Evolutionary conservation across 805 yeast species (phyloP), one percentile per base, ranked within the genome.

Genomic region (Dipodascus geniculatus): DNA sequence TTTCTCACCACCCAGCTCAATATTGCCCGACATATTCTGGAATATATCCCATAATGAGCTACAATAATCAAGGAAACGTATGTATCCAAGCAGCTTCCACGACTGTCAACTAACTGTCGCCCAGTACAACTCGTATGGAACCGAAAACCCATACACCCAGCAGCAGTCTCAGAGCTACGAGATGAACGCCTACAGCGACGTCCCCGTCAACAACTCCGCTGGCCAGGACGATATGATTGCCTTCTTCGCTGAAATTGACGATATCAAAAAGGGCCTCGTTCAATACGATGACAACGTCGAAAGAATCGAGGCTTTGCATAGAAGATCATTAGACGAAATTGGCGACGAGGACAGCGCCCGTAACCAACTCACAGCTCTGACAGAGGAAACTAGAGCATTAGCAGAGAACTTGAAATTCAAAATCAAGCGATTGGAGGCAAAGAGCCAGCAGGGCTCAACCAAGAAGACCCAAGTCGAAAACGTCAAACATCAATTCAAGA

Each of bases 401-500:
- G 95, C 91, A 65, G 76, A 77, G 58, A 76, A 78, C 54, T 80
- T 93, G 66, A 90, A 87, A 70, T 70, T 74, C 56, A 78, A 87
- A 64, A 83, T 93, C 68, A 87, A 87, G 68, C 72, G 77, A 57
- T 82, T 87, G 52, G 95, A 87, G 70, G 77, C 82, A 57, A 65
- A 63, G 56, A 58, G 66, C 44, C 63, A 60, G 60, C 58, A 62
- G 33, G 96, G 89, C 72, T 72, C 80, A 49, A 86, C 93, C 63
- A 88, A 87, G 70, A 81, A 81, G 65, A 87, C 86, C 57, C 98
- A 93, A 74, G 95, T 95, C 48, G 96, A 90, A 68, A 85, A 85
- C 65, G 78, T 85, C 54, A 85, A 95, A 74, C 82, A 81, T 64
- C 82, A 85, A 66, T 93, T 93, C 68, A 80, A 90, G 77, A 80